Evolutionary conservation across 1,284 basidiomycete genomes (phyloP).

Genomic region (Apiotrichum siamense): DNA sequence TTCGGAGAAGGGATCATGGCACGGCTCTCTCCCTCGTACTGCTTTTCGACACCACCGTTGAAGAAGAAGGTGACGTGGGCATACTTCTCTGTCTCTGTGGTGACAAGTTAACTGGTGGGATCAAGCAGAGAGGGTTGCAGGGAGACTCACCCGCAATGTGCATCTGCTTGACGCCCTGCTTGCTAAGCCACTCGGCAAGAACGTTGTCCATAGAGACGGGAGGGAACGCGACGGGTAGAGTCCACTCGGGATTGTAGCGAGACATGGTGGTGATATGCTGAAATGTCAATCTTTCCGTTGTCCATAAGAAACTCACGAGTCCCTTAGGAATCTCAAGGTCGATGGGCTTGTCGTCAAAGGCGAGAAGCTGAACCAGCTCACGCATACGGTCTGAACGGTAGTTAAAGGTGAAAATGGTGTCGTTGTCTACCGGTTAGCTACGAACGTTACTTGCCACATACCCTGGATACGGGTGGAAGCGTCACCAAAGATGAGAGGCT

Average conservation of each 20-base stretch:
- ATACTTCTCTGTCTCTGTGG: constrained; percentile 84
- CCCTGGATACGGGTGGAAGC: constrained; percentile 73
- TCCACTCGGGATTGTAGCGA: constrained; percentile 81
- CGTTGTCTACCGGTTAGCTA: constrained; percentile 49
- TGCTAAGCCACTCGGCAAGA: constrained; percentile 77
- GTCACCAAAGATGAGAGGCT: constrained; percentile 79
- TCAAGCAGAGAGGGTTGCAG: too few species aligned
- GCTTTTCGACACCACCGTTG: constrained; percentile 88
- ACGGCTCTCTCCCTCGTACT: constrained; percentile 75
- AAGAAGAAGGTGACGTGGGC: constrained; percentile 96
- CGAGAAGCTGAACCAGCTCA: constrained; percentile 73
- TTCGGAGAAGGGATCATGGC: constrained; percentile 82
- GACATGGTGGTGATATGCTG: constrained; percentile 87
- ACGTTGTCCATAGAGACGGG: constrained; percentile 86
- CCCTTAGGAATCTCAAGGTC: constrained; percentile 74
- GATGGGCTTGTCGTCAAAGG: constrained; percentile 71
- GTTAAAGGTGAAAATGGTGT: constrained; percentile 90
- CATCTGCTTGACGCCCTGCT: constrained; percentile 70
- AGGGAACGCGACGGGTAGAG: constrained; percentile 79
- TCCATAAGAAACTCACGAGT: constrained; percentile 55
- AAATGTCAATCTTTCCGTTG: not conserved
- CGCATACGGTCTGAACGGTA: constrained; percentile 91
- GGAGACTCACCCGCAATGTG: constrained; percentile 71
- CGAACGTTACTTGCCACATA: constrained; percentile 31
- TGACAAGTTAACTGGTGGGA: not conserved